These are phyloP conservation scores for Parachaetomium inaequale DNA, from an alignment of 495 filamentous ascomycete species.

Conservation along the genomic window DNA sequence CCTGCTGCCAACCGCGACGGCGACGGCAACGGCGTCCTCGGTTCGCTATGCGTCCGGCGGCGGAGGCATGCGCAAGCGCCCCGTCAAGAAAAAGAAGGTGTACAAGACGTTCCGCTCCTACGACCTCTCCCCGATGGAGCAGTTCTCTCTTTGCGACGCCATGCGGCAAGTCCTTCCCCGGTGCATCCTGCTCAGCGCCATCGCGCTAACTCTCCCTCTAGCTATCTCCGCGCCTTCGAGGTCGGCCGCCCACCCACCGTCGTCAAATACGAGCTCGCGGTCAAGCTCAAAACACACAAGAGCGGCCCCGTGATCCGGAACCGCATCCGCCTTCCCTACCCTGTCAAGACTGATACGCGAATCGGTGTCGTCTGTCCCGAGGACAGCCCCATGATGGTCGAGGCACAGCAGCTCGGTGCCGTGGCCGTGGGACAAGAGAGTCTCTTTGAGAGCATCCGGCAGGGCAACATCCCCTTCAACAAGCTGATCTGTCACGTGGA, in stretches of 20 bases:
- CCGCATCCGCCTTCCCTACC: conserved; percentile 82
- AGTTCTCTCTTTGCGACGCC: conserved; percentile 82
- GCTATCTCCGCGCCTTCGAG: conserved; percentile 87
- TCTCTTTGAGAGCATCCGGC: conserved; percentile 75
- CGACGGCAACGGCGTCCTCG: conserved; percentile 31
- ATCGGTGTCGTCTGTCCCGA: conserved; percentile 87
- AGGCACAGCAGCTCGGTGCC: conserved; percentile 73
- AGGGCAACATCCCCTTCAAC: conserved; percentile 77
- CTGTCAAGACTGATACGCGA: conserved; percentile 77
- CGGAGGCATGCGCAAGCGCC: conserved; percentile 43
- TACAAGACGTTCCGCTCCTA: conserved; percentile 58
- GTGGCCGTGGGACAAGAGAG: conserved; percentile 77
- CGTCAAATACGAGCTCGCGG: conserved; percentile 81
- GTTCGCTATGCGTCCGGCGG: conserved; percentile 40
- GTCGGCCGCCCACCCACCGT: conserved; percentile 70
- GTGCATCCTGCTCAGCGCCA: not conserved
- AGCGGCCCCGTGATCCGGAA: conserved; percentile 83
- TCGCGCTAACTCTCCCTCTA: conserved; percentile 63
- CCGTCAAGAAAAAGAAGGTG: conserved; percentile 55
- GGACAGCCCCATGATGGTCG: conserved; percentile 61
- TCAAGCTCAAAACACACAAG: conserved; percentile 73
- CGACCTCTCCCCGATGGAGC: conserved; percentile 59
- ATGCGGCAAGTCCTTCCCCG: conserved; percentile 65
- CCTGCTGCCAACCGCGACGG: conserved; percentile 37
- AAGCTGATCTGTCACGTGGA: conserved; percentile 81